These are phyloP conservation scores for Cercospora beticola DNA, from an alignment of 2,329 filamentous ascomycete species.

Conservation along the genomic window DNA sequence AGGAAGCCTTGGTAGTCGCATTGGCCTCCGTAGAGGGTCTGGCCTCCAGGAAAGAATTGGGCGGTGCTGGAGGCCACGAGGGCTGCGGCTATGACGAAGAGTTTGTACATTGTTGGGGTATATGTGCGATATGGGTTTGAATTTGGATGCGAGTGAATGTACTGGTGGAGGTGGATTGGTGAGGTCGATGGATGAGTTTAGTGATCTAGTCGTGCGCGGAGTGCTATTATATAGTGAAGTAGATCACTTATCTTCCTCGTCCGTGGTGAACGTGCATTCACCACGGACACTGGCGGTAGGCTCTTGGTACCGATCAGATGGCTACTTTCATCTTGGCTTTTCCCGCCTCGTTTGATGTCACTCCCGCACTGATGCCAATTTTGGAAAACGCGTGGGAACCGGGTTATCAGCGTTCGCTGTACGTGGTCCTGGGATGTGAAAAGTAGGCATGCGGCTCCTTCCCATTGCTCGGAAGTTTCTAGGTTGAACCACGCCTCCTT, in stretches of 20 bases:
- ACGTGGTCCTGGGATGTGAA: background rate
- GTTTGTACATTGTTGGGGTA: background rate
- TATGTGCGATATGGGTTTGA: too few species aligned
- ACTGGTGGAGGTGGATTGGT: background rate
- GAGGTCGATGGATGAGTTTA: background rate
- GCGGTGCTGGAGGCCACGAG: background rate
- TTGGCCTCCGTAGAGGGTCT: background rate
- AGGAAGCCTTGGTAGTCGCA: slow-evolving; percentile 1
- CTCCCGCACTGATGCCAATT: background rate
- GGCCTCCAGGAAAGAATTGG: background rate
- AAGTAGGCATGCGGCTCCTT: background rate
- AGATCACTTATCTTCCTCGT: background rate
- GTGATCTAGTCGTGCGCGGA: background rate
- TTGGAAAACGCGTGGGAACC: background rate
- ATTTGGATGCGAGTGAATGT: background rate
- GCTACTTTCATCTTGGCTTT: background rate
- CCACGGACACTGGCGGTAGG: background rate
- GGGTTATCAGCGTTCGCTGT: background rate
- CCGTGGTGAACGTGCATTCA: background rate
- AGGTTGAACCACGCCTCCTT: background rate
- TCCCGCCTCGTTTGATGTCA: background rate
- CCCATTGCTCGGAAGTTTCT: background rate
- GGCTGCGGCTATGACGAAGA: background rate
- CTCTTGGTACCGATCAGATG: background rate
- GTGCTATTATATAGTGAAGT: background rate